Base-by-base conservation (phyloP, 2,329 filamentous ascomycete species). In the Orbilia blumenaviensis region DNA sequence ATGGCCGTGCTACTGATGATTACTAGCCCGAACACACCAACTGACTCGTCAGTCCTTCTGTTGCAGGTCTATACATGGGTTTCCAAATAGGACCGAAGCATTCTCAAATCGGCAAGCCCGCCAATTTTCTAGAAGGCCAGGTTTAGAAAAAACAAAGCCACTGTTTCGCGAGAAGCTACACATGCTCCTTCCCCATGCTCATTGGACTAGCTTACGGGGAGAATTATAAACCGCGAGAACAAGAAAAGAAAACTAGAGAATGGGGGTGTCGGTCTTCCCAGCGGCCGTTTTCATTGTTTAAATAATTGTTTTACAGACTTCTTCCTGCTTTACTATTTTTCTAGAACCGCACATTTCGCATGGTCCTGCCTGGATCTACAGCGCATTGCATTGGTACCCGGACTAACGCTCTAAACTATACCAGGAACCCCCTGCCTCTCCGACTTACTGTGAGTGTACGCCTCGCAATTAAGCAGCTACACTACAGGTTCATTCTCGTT, bases 61-160 rank as follows among this genome's bases (percentile, higher is more conserved):
- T 61, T 58, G 63, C 63, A 66, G 54, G 62, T 66, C 62, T 34
- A 52, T 54, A 66, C 62, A 73, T 73, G 68, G 69, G 69, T 74
- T 74, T 74, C 69, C 69, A 66, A 66, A 66, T 75, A 67, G 48
- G 71, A 62, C 52, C 42, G 54, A 32, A 41, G 71, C 54, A 62
- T 63, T 50, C 71, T 67, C 56, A 44, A 75, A 75, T 63, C 71
- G 71, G 71, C 62, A 75, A 75, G 71, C 71, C 71, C 71, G 71
- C 46, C 61, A 73, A 67, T 75, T 75, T 75, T 64, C 56, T 63
- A 64, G 56, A 75, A 68, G 62, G 32, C 64, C 27, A 44, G 56
- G 63, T 25, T 46, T 56, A 21, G 63, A 61, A 75, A 68, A 75
- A 68, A 75, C 54, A 63, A 64, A 64, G 52, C 54, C 61, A 54